A percentile compares a stretch with the other conserved stretches of the same genome.
Evolutionary conservation across 73 alveolate genomes (phyloP).

Genomic region (Paramecium sonneborni): DNA sequence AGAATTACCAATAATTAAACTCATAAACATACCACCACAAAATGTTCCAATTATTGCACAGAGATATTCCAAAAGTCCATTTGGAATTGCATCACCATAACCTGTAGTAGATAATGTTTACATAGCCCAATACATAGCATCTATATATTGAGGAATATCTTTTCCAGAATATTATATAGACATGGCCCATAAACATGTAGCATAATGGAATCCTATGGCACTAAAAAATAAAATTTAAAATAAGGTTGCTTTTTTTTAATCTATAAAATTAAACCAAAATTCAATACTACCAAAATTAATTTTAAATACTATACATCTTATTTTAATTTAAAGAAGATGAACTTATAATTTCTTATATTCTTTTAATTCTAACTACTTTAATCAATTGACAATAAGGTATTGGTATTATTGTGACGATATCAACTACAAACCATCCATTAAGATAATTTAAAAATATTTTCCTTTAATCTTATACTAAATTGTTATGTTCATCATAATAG

Average conservation of each 20-base stretch:
- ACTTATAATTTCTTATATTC: not conserved
- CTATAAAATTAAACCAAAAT: not conserved
- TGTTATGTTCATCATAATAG: not conserved
- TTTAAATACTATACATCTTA: not conserved
- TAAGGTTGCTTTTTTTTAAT: not conserved
- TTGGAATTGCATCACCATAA: slow-evolving; percentile 75
- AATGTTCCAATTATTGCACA: slow-evolving; percentile 71
- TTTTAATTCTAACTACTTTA: not conserved
- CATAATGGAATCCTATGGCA: not conserved
- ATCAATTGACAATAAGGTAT: not conserved
- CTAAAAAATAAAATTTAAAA: not conserved
- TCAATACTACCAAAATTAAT: not conserved
- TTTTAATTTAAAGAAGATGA: not conserved
- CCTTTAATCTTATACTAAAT: not conserved
- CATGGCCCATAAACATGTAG: slow-evolving; percentile 5
- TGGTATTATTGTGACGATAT: not conserved
- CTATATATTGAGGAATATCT: slow-evolving; percentile 26
- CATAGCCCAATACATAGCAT: slow-evolving; percentile 74
- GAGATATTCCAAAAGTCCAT: slow-evolving; percentile 55
- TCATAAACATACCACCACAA: slow-evolving; percentile 77
- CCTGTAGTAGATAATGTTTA: slow-evolving; percentile 80
- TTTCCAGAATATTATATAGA: not conserved
- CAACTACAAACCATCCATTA: slow-evolving; percentile 27
- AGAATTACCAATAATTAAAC: slow-evolving; percentile 79
- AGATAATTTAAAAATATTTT: not conserved